A percentile compares a stretch with the other conserved stretches of the same genome.
These are phyloP conservation scores for Niveomyces coronatus DNA, from an alignment of 2,329 filamentous ascomycete species.

Conservation along the genomic window DNA sequence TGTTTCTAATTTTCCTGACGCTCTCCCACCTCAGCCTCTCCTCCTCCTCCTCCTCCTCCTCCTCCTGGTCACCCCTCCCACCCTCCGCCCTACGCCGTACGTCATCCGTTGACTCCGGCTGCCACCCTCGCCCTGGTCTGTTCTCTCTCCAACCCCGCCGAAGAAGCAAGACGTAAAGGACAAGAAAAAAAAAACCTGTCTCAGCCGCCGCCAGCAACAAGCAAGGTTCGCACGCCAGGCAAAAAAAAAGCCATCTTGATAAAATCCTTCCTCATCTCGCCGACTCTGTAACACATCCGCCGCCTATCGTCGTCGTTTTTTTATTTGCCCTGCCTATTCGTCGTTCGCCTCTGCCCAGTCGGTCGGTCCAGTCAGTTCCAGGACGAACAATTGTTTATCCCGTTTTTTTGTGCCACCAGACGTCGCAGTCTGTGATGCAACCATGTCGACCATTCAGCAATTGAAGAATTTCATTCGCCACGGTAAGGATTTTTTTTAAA, in stretches of 20 bases:
- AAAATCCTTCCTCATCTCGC: neutral
- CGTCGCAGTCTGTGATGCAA: constrained; percentile 5
- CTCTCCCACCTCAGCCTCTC: neutral
- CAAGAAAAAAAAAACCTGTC: constrained; percentile 2
- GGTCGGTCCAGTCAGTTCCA: neutral
- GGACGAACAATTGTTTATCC: neutral
- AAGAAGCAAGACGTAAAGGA: no score
- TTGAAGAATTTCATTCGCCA: constrained; percentile 98
- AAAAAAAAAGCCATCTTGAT: constrained; percentile 2
- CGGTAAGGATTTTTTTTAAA: constrained; percentile 42
- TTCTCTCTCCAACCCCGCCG: constrained; percentile 5
- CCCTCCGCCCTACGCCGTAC: neutral
- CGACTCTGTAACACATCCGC: no score
- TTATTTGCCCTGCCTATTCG: no score
- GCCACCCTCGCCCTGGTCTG: neutral
- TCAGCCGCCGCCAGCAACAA: no score
- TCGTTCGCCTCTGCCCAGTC: neutral
- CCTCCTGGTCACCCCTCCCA: neutral
- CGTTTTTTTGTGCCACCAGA: neutral
- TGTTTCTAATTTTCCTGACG: no score
- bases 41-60: neutral
- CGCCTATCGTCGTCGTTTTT: no score
- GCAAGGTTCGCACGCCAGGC: neutral
- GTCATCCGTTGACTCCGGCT: constrained; percentile 8
- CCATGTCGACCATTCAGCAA: constrained; percentile 74